Evolutionary conservation across 2,329 filamentous ascomycete genomes (phyloP), one percentile per base, ranked within the genome.

Genomic region (Apiospora sp.): DNA sequence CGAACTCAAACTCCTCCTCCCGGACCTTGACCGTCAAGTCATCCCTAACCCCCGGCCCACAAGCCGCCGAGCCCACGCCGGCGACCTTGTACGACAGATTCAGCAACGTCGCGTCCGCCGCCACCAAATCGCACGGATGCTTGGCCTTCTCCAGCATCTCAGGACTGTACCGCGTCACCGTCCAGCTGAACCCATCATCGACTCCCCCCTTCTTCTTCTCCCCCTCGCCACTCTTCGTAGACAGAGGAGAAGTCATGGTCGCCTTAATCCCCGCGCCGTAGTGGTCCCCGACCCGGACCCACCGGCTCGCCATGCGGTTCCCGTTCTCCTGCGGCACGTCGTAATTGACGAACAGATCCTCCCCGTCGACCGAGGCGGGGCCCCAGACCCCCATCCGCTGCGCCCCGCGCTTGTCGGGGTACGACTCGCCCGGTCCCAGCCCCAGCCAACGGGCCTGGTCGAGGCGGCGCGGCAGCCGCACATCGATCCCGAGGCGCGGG

Each of bases 311-410:
- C 71, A 88, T 89, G 19, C 89, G 84, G 78, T 93, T 93, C 0
- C 90, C 90, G 70, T 87, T 89, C 76, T 93, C 92, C 78, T 94
- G 92, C 0, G 92, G 92, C 30, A 90, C 89, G 24, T 93, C 92
- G 76, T 92, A 93, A 0, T 84, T 83, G 0, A 86, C 86, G 77
- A 88, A 87, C 37, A 93, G 83, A 0, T 87, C 84, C 34, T 64
- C 58, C 0, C 84, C 82, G 1, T 91, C 81, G 0, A 0, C 77
- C 77, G 1, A 77, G 79, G 0, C 78, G 8, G 68, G 34, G 7
- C 43, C 67, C 80, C 84, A 90, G 54, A 89, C 82, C 1, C 87
- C 90, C 0, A 90, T 77, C 1, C 82, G 83, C 75, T 92, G 89
- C 1, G 89, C 85, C 3, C 83, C 77, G 73, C 87, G 87, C 82